These are phyloP conservation scores for Trichosanthes truncata DNA, from an alignment of 306 rosid genomes.

Conservation along the genomic window DNA sequence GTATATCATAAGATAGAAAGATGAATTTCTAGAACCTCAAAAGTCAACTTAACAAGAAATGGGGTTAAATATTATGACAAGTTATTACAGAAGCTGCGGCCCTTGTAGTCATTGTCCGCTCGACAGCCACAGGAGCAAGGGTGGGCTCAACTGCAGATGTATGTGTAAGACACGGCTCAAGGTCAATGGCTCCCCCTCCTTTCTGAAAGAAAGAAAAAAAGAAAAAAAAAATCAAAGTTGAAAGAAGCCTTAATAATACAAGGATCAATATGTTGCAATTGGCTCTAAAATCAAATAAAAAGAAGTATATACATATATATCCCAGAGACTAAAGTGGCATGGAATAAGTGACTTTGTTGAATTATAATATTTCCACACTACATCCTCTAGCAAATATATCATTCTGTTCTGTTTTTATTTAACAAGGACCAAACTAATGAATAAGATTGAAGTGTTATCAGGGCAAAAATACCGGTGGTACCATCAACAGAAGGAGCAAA, in stretches of 20 bases:
- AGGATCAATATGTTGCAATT: neutral
- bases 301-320: neutral
- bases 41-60: neutral
- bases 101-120: conserved; percentile 91
- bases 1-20: neutral
- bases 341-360: neutral
- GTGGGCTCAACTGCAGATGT: conserved; percentile 93
- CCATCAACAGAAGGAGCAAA: neutral
- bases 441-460: neutral
- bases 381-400: neutral
- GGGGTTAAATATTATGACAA: conserved; percentile 13
- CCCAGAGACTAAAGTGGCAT: neutral
- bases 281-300: neutral
- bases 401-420: neutral
- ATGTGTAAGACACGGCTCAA: conserved; percentile 90
- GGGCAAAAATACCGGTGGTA: neutral
- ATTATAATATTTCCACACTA: neutral
- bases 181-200: conserved; percentile 91
- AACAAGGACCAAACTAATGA: neutral
- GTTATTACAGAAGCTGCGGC: conserved; percentile 88
- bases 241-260: conserved; percentile 12
- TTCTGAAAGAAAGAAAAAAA: conserved; percentile 46
- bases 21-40: neutral
- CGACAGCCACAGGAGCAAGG: conserved; percentile 86
- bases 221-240: neutral